Base-by-base conservation (phyloP, 2,329 filamentous ascomycete genomes). In the Cercospora citrullina region DNA sequence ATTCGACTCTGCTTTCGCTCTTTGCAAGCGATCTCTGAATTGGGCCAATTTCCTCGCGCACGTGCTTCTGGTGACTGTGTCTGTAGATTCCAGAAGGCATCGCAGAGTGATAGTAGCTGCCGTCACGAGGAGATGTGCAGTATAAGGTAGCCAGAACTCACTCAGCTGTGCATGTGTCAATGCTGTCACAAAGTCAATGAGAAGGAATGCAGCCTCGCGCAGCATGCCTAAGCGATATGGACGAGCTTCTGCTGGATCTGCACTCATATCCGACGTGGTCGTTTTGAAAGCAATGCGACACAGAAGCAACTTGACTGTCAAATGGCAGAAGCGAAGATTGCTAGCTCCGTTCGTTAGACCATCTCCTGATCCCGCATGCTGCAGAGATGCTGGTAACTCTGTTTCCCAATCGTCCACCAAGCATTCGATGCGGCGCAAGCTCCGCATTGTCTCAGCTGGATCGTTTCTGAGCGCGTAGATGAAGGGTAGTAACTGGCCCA, bases 141-240 rank as follows among this genome's bases (percentile, higher is more conserved):
- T 85, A 67, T 84, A 81, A 80, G 75, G 76, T 1, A 86, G 75
- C 84, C 84, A 86, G 69, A 86, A 86, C 70, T 86, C 84, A 30
- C 80, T 76, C 64, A 85, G 84, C 45, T 86, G 82, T 16, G 77
- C 74, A 67, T 81, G 80, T 5, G 78, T 78, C 3, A 86, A 76
- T 1, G 79, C 83, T 7, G 81, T 78, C 4, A 86, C 81, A 66
- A 84, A 86, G 21, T 83, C 81, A 6, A 85, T 80, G 5, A 86
- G 81, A 1, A 81, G 81, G 14, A 82, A 80, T 39, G 84, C 85
- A 64, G 85, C 82, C 23, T 80, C 80, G 33, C 83, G 81, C 21
- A 85, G 78, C 68, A 85, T 83, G 5, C 81, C 79, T 57, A 84
- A 74, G 1, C 78, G 74, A 53, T 74, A 72, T 18, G 66, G 39